Base-by-base conservation (phyloP, 192 early-diverging fungal species). In the Ramicandelaber brevisporus region DNA sequence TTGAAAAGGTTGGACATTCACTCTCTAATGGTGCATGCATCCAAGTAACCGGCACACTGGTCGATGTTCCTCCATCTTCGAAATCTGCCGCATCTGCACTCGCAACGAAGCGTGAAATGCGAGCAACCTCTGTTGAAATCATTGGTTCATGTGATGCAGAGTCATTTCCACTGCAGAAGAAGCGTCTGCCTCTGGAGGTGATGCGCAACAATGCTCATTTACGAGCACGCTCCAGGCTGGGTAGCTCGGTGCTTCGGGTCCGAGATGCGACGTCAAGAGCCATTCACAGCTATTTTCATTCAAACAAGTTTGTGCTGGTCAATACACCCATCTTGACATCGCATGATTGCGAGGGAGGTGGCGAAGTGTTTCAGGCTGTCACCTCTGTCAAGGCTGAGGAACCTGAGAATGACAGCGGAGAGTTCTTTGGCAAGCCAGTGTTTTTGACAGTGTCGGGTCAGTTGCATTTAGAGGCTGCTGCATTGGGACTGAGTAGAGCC, bases 291-390 rank as follows among this genome's bases (percentile, higher is more conserved):
- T 83, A 78, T 35, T 77, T 89, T 21, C 36, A 41, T 30, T 53
- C 59, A 14, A 53, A 76, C 43, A 67, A 78, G 24, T 84, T 82
- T 39, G 36, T 71, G 4, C 67, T 70, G 17, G 44, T 78, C 20
- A 69, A 81, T 30, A 84, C 84, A 4, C 84, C 84, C 1, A 54
- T 78, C 2, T 27, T 88, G 38, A 88, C 84, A 6, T 55, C 70
- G 4, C 67, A 73, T 34, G 84, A 88, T 40, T 88, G 80, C 52
- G 84, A 88, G 34, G 84, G 80, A 17, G 84, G 71, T 7, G 80
- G 84, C 5, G 78, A 88, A 43, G 70, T 70, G 2, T 88, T 88
- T 40, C 51, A 60, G 10, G 40, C 40, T 1, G 24, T 26, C 10
- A 50, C 42, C 14, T 7, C 11, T 14, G 22, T n/a, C 22, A 30